These are phyloP conservation scores for Papiliotrema nemorosa DNA, from an alignment of 1,284 basidiomycete species.

Conservation along the genomic window DNA sequence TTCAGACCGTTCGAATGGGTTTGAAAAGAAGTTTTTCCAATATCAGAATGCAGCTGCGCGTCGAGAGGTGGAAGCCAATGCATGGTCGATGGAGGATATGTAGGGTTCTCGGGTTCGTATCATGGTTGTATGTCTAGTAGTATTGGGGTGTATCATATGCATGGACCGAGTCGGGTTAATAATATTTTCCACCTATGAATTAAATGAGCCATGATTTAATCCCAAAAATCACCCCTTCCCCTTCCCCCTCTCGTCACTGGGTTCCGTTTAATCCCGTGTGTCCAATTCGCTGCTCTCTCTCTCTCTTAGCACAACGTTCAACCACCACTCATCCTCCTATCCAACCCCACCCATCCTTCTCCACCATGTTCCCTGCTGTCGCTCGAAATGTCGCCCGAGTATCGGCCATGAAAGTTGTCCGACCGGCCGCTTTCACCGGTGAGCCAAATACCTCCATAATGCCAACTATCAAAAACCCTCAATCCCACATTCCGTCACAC, in stretches of 20 bases:
- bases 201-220: too few species aligned
- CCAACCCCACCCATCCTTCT: not conserved
- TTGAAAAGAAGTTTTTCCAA: constrained; percentile 89
- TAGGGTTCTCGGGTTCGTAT: constrained; percentile 37
- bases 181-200: too few species aligned
- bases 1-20: constrained; percentile 87
- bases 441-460: constrained; percentile 13
- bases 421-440: constrained; percentile 38
- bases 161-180: too few species aligned
- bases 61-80: constrained; percentile 65
- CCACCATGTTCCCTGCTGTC: constrained; percentile 28
- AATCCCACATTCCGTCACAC: not conserved
- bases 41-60: constrained; percentile 69
- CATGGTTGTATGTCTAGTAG: not conserved
- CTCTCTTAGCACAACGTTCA: not conserved
- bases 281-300: not conserved
- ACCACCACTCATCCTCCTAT: not conserved
- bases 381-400: constrained; percentile 33
- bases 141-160: not conserved
- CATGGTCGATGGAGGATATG: constrained; percentile 89
- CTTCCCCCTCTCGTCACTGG: not conserved
- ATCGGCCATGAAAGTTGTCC: constrained; percentile 8
- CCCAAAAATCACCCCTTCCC: not conserved
- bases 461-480: not conserved
- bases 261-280: not conserved